These are phyloP conservation scores for Tremella mesenterica DNA, from an alignment of 768 basidiomycete genomes.

Conservation along the genomic window DNA sequence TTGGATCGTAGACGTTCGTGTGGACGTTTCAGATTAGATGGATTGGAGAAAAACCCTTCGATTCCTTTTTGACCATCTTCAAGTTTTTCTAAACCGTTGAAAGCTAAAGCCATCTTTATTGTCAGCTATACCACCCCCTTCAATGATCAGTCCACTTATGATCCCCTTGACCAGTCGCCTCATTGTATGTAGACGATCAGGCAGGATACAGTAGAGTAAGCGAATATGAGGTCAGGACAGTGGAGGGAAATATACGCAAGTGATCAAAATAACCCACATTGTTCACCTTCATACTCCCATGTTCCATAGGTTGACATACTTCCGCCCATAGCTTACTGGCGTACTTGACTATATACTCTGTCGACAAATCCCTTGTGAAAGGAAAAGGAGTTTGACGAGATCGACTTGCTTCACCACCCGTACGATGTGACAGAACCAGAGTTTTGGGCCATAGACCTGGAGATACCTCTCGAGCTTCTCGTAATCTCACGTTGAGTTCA, in stretches of 20 bases:
- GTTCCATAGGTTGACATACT: slow-evolving; percentile 54
- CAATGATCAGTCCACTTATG: not conserved
- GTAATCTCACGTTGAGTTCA: slow-evolving; percentile 75
- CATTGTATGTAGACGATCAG: no score
- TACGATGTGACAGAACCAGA: slow-evolving; percentile 66
- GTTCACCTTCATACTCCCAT: slow-evolving; percentile 56
- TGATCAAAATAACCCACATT: slow-evolving; percentile 48
- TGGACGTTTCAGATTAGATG: not conserved
- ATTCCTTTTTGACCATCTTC: slow-evolving; percentile 70
- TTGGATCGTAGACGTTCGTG: not conserved
- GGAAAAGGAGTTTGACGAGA: slow-evolving; percentile 86
- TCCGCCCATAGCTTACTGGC: slow-evolving; percentile 82
- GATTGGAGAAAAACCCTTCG: slow-evolving; percentile 64
- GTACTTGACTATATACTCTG: slow-evolving; percentile 65
- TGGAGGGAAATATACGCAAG: not conserved
- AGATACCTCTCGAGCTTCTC: slow-evolving; percentile 63
- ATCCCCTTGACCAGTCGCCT: no score
- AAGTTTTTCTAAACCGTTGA: slow-evolving; percentile 35
- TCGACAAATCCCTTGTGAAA: slow-evolving; percentile 62
- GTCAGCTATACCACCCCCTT: not conserved
- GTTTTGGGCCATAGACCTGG: slow-evolving; percentile 88
- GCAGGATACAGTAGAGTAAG: no score
- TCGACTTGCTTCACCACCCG: slow-evolving; percentile 59
- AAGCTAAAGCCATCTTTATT: slow-evolving; percentile 34
- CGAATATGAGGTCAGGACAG: no score